Percentiles rank a stretch among this genome's conserved stretches.
Conservation (phyloP, 1,284 basidiomycete genomes). For the Cutaneotrichosporon sp. region DNA sequence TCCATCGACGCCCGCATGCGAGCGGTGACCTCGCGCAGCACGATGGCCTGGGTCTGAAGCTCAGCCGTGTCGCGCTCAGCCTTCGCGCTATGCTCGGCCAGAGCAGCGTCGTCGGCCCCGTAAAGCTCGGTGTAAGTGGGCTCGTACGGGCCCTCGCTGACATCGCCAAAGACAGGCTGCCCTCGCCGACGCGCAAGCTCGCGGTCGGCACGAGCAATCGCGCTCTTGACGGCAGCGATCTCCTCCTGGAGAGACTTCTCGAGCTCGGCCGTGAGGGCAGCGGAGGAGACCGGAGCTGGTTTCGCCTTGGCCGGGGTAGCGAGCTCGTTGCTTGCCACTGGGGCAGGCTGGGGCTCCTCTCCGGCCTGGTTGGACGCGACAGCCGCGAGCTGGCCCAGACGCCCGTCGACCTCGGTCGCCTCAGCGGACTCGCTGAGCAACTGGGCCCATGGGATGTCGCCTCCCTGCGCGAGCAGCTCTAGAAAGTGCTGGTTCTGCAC, state of each 20-base stretch:
- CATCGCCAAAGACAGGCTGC: conserved; percentile 8
- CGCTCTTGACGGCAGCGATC: conserved; percentile 36
- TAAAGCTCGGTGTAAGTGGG: background rate
- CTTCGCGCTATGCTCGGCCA: conserved; percentile 10
- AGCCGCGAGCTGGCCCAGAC: conserved; percentile 46
- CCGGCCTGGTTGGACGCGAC: conserved; percentile 37
- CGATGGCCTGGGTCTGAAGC: conserved; percentile 18
- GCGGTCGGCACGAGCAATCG: conserved; percentile 33
- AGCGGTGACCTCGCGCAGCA: conserved; percentile 28
- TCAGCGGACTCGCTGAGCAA: conserved; percentile 11
- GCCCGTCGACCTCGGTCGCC: conserved; percentile 37
- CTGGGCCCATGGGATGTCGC: conserved; percentile 25
- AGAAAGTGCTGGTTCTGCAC: conserved; percentile 2
- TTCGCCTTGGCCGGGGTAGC: background rate
- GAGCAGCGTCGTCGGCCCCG: conserved; percentile 10
- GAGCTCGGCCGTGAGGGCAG: conserved; percentile 44
- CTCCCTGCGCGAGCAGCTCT: conserved; percentile 1
- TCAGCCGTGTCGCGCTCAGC: conserved; percentile 12
- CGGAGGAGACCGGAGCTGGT: conserved; percentile 4
- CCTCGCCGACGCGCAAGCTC: conserved; percentile 26
- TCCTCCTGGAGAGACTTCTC: conserved; percentile 44
- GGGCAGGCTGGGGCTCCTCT: conserved; percentile 7
- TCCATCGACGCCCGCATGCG: conserved; percentile 31
- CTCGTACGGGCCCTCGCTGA: conserved; percentile 10
- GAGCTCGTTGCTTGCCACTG: background rate